phyloP scores from a whole-genome alignment of 768 basidiomycete species.

The Scleroderma bovista region DNA sequence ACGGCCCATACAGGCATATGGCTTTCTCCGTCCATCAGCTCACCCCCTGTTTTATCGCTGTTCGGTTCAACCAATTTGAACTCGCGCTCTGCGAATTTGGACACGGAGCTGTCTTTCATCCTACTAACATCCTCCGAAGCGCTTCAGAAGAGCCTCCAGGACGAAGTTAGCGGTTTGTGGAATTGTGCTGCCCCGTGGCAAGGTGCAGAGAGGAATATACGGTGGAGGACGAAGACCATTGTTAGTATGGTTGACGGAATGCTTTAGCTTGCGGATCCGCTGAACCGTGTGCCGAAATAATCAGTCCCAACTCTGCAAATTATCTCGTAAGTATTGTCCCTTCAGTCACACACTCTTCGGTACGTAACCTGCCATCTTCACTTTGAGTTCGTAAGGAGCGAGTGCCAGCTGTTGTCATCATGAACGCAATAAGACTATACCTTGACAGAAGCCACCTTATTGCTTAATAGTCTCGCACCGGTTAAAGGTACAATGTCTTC shows the following conservation, averaged over 20 bases:
- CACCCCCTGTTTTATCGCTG: conserved; percentile 65
- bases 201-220: conserved; percentile 51
- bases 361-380: too few relatives aligned
- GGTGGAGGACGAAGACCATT: conserved; percentile 58
- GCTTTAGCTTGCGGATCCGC: conserved; percentile 39
- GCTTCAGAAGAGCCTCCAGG: conserved; percentile 44
- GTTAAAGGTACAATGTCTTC: not conserved
- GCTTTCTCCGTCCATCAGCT: conserved; percentile 55
- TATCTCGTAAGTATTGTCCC: too few relatives aligned
- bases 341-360: too few relatives aligned
- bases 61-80: conserved; percentile 96
- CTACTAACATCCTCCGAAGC: conserved; percentile 60
- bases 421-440: too few relatives aligned
- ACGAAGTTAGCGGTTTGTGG: conserved; percentile 50
- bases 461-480: too few relatives aligned
- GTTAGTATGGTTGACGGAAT: conserved; percentile 64
- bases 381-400: too few relatives aligned
- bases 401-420: too few relatives aligned
- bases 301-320: too few relatives aligned
- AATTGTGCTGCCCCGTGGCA: conserved; percentile 52
- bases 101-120: conserved; percentile 87
- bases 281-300: not conserved
- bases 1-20: conserved; percentile 61
- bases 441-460: too few relatives aligned
- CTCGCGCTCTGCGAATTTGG: conserved; percentile 83